Percentiles rank a stretch among this genome's conserved stretches.
These are phyloP conservation scores for Sanghuangporus weigelae DNA, from an alignment of 1,284 basidiomycete species.

Conservation along the genomic window DNA sequence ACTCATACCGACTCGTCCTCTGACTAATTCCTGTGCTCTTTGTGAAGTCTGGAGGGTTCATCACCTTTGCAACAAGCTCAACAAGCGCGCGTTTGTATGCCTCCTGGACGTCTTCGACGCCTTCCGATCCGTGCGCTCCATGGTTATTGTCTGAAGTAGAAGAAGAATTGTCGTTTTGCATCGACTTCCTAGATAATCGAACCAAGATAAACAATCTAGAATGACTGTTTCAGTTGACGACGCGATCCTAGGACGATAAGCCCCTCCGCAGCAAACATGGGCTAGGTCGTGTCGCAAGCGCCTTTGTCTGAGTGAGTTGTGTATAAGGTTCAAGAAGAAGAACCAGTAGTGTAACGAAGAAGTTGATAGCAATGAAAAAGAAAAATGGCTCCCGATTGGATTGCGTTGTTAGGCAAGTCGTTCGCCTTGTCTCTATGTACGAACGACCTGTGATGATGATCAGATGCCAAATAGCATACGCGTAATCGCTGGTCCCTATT, in stretches of 20 bases:
- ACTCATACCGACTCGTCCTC: background rate
- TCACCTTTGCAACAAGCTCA: background rate
- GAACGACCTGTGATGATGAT: too few relatives aligned
- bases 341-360: background rate
- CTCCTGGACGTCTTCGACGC: background rate
- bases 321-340: background rate
- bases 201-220: background rate
- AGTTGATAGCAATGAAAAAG: background rate
- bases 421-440: too few relatives aligned
- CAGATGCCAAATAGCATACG: too few relatives aligned
- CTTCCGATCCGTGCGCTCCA: background rate
- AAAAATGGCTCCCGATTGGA: background rate
- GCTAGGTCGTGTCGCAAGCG: background rate
- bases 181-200: background rate
- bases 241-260: background rate
- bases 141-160: background rate
- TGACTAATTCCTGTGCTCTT: background rate
- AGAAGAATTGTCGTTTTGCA: background rate
- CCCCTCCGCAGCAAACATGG: background rate
- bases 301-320: background rate
- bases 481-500: too few relatives aligned
- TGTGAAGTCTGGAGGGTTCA: conserved; percentile 1
- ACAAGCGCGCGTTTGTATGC: background rate
- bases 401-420: background rate
- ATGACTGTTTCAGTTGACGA: too few relatives aligned